These are phyloP conservation scores for Neofusicoccum cordaticola DNA, from an alignment of 2,329 filamentous ascomycete genomes.

Conservation along the genomic window DNA sequence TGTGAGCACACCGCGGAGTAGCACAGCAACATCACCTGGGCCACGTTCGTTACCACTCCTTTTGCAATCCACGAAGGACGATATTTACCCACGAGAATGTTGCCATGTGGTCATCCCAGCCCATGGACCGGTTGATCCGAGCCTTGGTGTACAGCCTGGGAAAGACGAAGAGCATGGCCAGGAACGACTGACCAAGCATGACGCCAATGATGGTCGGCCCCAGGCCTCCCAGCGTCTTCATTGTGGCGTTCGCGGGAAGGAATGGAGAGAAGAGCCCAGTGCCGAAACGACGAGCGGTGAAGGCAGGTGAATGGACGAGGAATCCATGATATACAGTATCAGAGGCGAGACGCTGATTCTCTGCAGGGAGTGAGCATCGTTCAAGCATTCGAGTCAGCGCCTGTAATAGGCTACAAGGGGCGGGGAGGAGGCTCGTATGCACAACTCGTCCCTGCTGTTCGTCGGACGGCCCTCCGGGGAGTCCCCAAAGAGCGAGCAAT, in stretches of 20 bases:
- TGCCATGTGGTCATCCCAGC: slow-evolving; percentile 32
- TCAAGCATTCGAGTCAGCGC: neutral
- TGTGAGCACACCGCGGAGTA: slow-evolving; percentile 28
- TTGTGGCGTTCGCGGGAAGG: neutral
- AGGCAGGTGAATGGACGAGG: neutral
- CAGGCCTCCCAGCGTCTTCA: slow-evolving; percentile 6
- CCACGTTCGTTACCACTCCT: neutral
- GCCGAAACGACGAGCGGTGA: neutral
- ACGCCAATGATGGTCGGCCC: slow-evolving; percentile 19
- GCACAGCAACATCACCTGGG: slow-evolving; percentile 26
- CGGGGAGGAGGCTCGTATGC: neutral
- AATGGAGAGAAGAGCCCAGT: neutral
- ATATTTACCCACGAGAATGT: slow-evolving; percentile 11
- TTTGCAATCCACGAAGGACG: neutral
- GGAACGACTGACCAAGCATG: slow-evolving; percentile 30
- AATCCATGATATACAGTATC: neutral
- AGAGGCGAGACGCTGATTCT: neutral
- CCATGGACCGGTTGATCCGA: slow-evolving; percentile 27
- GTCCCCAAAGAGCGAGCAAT: neutral
- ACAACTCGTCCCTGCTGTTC: neutral
- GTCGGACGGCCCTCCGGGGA: neutral
- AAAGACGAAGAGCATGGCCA: slow-evolving; percentile 27
- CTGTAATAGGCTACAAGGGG: neutral
- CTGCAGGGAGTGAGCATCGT: neutral
- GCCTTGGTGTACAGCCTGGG: slow-evolving; percentile 30